A percentile compares a stretch with the other conserved stretches of the same genome.
Evolutionary conservation across 495 filamentous ascomycete species (phyloP).

Genomic region (Apiosordaria backusii): DNA sequence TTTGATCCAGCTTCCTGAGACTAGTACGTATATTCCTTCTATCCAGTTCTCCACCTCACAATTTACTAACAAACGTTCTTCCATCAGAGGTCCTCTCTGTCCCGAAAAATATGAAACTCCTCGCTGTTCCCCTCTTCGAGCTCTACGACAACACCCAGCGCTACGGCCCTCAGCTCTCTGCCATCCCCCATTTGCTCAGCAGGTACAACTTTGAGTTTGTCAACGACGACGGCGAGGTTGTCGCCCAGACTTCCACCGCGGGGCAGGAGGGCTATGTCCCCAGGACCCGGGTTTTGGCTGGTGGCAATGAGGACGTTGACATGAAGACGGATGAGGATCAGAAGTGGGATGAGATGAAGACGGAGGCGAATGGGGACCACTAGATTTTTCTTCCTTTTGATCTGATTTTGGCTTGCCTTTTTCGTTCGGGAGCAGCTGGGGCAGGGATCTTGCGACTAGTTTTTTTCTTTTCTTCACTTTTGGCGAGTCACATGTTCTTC

Average conservation of each 20-base stretch:
- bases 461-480: background rate
- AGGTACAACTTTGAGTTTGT: slow-evolving; percentile 97
- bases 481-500: background rate
- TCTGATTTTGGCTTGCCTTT: background rate
- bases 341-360: slow-evolving; percentile 9
- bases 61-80: slow-evolving; percentile 22
- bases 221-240: slow-evolving; percentile 88
- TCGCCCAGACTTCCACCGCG: slow-evolving; percentile 75
- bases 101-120: slow-evolving; percentile 98
- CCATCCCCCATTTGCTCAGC: slow-evolving; percentile 89
- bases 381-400: slow-evolving; percentile 1
- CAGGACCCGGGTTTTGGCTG: slow-evolving; percentile 72
- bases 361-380: slow-evolving; percentile 25
- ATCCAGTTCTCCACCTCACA: background rate
- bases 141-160: slow-evolving; percentile 94
- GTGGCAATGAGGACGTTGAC: slow-evolving; percentile 59
- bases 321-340: slow-evolving; percentile 35
- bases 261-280: slow-evolving; percentile 39
- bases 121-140: slow-evolving; percentile 91
- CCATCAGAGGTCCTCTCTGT: slow-evolving; percentile 85
- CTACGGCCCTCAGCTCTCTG: slow-evolving; percentile 93
- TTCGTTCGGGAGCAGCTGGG: background rate
- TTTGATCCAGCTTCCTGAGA: slow-evolving; percentile 87
- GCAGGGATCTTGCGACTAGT: background rate
- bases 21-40: slow-evolving; percentile 66